phyloP scores from a whole-genome alignment of 176 grass and related monocot genomes.

The Carex cristatella region DNA sequence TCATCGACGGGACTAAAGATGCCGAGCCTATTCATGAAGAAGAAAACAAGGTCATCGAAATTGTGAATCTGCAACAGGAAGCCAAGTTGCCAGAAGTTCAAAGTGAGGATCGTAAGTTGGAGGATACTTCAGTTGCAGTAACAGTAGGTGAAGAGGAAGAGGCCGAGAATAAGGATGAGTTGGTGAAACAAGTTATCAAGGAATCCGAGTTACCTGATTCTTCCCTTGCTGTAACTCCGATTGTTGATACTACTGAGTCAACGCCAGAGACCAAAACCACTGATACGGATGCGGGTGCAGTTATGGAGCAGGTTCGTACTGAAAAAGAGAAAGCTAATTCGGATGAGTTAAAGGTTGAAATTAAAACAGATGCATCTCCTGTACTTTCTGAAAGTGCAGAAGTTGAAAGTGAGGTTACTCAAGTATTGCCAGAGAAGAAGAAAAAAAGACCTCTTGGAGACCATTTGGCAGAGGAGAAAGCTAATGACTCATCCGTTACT shows the following conservation, averaged over 20 bases:
- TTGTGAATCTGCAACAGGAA: background rate
- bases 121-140: background rate
- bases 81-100: background rate
- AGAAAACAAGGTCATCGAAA: background rate
- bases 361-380: background rate
- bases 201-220: background rate
- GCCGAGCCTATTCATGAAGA: background rate
- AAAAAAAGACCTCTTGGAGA: constrained; percentile 13
- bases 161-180: background rate
- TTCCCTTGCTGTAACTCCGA: background rate
- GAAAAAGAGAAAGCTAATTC: background rate
- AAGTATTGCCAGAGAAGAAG: constrained; percentile 6
- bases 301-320: no score
- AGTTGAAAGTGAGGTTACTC: background rate
- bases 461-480: constrained; percentile 21
- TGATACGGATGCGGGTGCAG: background rate
- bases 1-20: background rate
- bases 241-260: background rate
- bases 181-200: background rate
- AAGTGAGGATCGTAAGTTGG: background rate
- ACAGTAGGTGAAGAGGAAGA: background rate
- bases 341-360: background rate
- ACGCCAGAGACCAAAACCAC: background rate
- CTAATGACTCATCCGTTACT: constrained; percentile 3
- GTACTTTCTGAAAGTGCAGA: background rate